A percentile compares a stretch with the other conserved stretches of the same genome.
Evolutionary conservation across 177 flowering plant genomes (phyloP).

Genomic region (Vitis hybrid): DNA sequence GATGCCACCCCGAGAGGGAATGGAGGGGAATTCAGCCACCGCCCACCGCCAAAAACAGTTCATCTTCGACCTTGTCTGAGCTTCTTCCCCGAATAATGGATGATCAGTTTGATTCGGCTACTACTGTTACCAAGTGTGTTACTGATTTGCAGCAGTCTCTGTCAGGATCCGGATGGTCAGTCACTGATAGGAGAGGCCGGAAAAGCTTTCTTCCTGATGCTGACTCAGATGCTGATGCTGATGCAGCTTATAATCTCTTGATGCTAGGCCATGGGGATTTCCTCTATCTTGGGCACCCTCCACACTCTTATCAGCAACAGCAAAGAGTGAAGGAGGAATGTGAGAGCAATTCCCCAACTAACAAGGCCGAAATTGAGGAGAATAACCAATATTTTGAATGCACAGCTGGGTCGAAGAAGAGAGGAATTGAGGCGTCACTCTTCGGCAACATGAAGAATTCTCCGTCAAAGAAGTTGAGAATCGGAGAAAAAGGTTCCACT

Average conservation of each 20-base stretch:
- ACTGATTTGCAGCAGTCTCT: conserved; percentile 20
- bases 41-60: conserved; percentile 9
- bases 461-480: conserved; percentile 1
- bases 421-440: background rate
- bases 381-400: background rate
- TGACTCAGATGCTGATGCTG: background rate
- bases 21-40: conserved; percentile 77
- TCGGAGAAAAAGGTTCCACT: background rate
- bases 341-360: background rate
- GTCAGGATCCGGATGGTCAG: conserved; percentile 29
- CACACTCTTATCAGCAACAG: conserved; percentile 1
- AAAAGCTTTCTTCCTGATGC: background rate
- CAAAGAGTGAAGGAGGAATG: background rate
- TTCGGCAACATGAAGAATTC: background rate
- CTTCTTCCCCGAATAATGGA: conserved; percentile 4
- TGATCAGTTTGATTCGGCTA: conserved; percentile 15
- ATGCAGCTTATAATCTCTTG: conserved; percentile 21
- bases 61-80: conserved; percentile 34
- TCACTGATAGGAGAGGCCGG: conserved; percentile 48
- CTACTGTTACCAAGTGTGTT: background rate
- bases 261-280: conserved; percentile 20
- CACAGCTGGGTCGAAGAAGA: background rate
- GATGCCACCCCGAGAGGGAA: conserved; percentile 66
- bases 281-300: background rate
- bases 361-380: background rate